Evolutionary conservation across 805 yeast genomes (phyloP).

Genomic region (Hyphopichia homilentoma): DNA sequence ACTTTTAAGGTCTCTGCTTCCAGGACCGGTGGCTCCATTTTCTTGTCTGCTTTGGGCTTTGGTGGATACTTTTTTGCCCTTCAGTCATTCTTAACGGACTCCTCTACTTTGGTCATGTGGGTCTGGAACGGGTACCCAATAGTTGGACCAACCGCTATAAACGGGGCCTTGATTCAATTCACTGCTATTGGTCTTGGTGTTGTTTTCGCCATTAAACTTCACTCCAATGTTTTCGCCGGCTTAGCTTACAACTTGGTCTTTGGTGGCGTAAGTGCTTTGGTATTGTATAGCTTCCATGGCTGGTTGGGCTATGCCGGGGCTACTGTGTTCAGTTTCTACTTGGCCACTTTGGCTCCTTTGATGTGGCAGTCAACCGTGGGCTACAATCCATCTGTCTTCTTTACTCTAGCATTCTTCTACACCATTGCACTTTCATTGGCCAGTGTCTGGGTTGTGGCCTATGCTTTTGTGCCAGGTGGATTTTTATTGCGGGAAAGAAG

Average conservation of each 20-base stretch:
- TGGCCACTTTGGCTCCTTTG: constrained; percentile 56
- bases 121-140: constrained; percentile 94
- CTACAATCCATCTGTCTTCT: constrained; percentile 53
- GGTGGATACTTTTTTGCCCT: constrained; percentile 73
- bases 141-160: constrained; percentile 82
- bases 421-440: constrained; percentile 61
- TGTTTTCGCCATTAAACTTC: constrained; percentile 19
- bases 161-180: constrained; percentile 72
- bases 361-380: constrained; percentile 56
- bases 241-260: constrained; percentile 29
- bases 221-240: constrained; percentile 19
- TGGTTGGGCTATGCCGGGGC: constrained; percentile 83
- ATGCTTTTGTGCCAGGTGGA: constrained; percentile 97
- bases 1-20: constrained; percentile 6
- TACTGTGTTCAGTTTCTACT: constrained; percentile 53
- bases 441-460: constrained; percentile 96
- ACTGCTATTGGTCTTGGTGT: constrained; percentile 55
- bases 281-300: constrained; percentile 50
- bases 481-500: constrained; percentile 83
- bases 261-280: constrained; percentile 48
- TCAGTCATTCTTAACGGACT: constrained; percentile 74
- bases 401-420: constrained; percentile 46
- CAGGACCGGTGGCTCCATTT: constrained; percentile 38
- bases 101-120: constrained; percentile 88
- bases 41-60: constrained; percentile 62